Base-by-base conservation (phyloP, 148 eudicot species). In the Rhododendron vialii region DNA sequence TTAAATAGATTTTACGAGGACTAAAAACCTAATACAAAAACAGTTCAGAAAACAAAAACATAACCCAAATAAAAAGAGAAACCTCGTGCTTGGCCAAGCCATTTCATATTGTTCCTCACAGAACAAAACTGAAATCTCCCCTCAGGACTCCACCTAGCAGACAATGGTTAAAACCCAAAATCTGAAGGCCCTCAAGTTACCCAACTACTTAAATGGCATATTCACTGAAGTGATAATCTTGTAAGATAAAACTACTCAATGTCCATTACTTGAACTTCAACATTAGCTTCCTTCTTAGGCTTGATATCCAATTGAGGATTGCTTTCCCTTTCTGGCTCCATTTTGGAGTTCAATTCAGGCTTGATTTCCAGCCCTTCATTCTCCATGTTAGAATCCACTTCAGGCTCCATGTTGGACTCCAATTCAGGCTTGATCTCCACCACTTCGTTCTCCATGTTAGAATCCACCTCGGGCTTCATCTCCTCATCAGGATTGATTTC, bases 211-310 rank as follows among this genome's bases (percentile, higher is more conserved):
- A 55, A 76, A 36, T 7, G 17, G n/a, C 26, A 28, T 59, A 30
- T 28, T 3, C 26, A 17, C 36, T 76, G 28, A 38, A 53, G 20
- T 9, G 30, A 71, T 43, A 5, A n/a, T 84, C 65, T 45, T 45
- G 59, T 3, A 17, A 20, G 4, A 71, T 10, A 33, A 71, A 84
- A 81, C 78, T 89, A 93, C 89, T 91, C 91, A 59, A 91, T 82
- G 36, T 91, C 93, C 93, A 93, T 89, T 69, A 86, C 84, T 71
- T 83, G 88, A 84, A 57, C 91, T 82, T 89, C 89, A 41, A 85
- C 88, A 69, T 88, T 87, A 48, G 57, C 84, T 83, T 73, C 88
- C 57, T 26, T 74, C 59, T 74, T 53, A 51, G 85, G 59, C 38
- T 24, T 81, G 80, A 11, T 36, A 20, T 86, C 80, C 51, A 73